Base-by-base conservation (phyloP, 352 stramenopile species). In the Phytopythium montanum region DNA sequence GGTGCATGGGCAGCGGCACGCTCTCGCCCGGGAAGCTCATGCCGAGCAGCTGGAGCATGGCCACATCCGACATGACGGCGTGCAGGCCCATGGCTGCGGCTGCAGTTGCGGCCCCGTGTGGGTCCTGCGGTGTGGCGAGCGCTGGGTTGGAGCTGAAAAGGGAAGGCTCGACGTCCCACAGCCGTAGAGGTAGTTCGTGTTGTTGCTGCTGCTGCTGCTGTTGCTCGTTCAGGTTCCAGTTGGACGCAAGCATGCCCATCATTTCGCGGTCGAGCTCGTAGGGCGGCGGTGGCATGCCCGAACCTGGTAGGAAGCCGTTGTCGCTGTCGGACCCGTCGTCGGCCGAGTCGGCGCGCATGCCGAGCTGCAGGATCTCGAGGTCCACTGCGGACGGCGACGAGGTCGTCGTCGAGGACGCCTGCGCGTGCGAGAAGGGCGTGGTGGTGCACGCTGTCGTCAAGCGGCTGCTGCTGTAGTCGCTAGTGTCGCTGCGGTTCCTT, bases 221-320 rank as follows among this genome's bases (percentile, higher is more conserved):
- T 19, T 61, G 66, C 3, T 52, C 62, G 18, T 63, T 70, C 45
- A 73, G 62, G 52, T 64, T 72, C 65, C 65, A 72, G 44, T 72
- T 72, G 58, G 54, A 65, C 38, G 57, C 49, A 18, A 74, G 67
- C 63, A 74, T 74, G 21, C 64, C 57, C 60, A 71, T 68, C 67
- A 74, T 74, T 31, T 69, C 63, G 26, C 38, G 67, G 26, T 74
- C 67, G 28, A 74, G 54, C 56, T 68, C 66, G 62, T 56, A 63
- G 42, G 28, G 19, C 23, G 62, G 41, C 14, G 54, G n/a, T n/a
- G n/a, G n/a, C n/a, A n/a, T n/a, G n/a, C n/a, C 33, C 8, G 52
- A 8, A 23, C 3, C 16, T 19, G 16, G n/a, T 18, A 55, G 25
- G 18, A 53, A 53, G 49, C 29, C 29, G 49, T 31, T n/a, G 34